Percentiles rank a stretch among this genome's conserved stretches.
Conservation (phyloP, 2,329 filamentous ascomycete species). For the Apiospora rasikravindrae region DNA sequence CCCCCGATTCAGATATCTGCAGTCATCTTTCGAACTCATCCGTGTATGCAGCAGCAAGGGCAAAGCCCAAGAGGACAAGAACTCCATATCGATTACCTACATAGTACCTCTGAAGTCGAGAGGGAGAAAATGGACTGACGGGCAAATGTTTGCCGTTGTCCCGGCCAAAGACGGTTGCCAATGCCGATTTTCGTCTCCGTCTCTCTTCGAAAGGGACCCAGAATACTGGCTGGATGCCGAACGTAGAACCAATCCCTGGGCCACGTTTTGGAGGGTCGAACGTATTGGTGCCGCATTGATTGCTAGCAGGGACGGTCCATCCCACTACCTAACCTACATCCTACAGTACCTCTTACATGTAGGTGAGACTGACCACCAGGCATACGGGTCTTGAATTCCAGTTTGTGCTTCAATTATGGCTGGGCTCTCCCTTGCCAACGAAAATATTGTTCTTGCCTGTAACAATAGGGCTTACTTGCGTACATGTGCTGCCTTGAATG, state of each 20-base stretch:
- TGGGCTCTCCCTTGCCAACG: no score
- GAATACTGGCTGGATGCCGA: slow-evolving; percentile 13
- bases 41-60: background rate
- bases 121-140: background rate
- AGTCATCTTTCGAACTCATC: background rate
- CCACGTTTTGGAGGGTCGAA: slow-evolving; percentile 8
- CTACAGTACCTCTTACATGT: background rate
- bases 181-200: background rate
- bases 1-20: background rate
- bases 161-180: background rate
- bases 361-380: no score
- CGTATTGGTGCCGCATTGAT: background rate
- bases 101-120: background rate
- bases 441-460: no score
- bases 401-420: no score
- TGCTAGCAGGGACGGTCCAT: background rate
- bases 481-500: no score
- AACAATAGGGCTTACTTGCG: no score
- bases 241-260: slow-evolving; percentile 5
- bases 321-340: no score
- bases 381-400: no score
- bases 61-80: background rate
- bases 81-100: background rate
- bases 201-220: background rate
- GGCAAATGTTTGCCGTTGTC: background rate